Evolutionary conservation across 2,329 filamentous ascomycete genomes (phyloP).

Genomic region (Drechslerella stenobrocha): DNA sequence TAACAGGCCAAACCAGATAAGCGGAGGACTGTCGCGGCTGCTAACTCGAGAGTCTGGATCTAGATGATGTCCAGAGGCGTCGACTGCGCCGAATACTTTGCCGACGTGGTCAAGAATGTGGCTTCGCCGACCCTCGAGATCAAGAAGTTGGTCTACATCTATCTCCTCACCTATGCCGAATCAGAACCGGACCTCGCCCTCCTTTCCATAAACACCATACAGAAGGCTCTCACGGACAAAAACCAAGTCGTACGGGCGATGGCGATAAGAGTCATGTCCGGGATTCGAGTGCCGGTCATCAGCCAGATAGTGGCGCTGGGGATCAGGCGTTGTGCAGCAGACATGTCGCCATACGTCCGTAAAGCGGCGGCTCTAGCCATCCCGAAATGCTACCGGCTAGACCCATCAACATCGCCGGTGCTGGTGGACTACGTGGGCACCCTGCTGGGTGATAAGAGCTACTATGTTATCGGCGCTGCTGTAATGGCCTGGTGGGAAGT

Average conservation of each 20-base stretch:
- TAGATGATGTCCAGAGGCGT: conserved; percentile 95
- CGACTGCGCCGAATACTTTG: conserved; percentile 89
- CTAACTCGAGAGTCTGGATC: neutral
- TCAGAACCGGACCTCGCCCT: conserved; percentile 92
- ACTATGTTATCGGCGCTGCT: conserved; percentile 93
- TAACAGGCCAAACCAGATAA: too few relatives aligned
- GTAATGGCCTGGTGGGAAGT: conserved; percentile 86
- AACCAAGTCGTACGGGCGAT: conserved; percentile 90
- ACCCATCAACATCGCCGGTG: conserved; percentile 81
- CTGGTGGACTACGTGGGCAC: conserved; percentile 77
- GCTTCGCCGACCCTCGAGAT: conserved; percentile 91
- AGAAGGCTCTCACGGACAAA: conserved; percentile 90
- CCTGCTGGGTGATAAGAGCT: conserved; percentile 85
- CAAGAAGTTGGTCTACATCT: conserved; percentile 98
- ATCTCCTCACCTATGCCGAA: conserved; percentile 94
- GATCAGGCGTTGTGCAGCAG: conserved; percentile 88
- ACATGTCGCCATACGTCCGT: conserved; percentile 92
- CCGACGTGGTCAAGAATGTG: conserved; percentile 97
- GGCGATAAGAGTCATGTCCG: conserved; percentile 93
- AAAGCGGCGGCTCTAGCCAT: conserved; percentile 92
- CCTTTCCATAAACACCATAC: conserved; percentile 97
- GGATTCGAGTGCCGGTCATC: conserved; percentile 94
- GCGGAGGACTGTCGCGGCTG: too few relatives aligned
- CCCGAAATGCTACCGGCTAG: conserved; percentile 90
- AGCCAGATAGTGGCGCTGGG: conserved; percentile 95